These are phyloP conservation scores for Exophiala phaeomuriformis DNA, from an alignment of 2,329 filamentous ascomycete genomes.

Conservation along the genomic window DNA sequence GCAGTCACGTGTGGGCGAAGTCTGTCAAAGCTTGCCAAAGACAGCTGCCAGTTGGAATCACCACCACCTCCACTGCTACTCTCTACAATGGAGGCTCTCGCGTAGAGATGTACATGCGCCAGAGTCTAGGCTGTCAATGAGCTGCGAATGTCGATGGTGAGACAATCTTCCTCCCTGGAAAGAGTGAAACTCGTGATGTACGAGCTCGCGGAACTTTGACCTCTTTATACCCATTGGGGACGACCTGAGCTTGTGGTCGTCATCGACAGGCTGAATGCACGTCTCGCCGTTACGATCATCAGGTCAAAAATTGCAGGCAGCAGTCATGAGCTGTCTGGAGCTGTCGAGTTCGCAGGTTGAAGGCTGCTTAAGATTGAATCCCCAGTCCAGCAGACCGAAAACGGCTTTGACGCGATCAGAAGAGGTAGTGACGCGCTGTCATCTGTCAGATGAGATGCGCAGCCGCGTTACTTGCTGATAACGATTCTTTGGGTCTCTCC, in stretches of 20 bases:
- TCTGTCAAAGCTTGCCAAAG: too few species aligned
- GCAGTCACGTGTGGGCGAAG: too few species aligned
- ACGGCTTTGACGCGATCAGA: neutral
- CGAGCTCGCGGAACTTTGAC: neutral
- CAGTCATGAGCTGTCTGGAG: neutral
- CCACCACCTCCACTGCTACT: too few species aligned
- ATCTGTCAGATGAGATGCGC: slow-evolving; percentile 3
- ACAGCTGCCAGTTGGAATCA: too few species aligned
- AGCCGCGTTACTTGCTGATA: neutral
- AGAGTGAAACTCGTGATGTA: neutral
- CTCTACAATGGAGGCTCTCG: too few species aligned
- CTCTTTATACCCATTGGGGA: neutral
- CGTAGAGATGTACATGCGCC: too few species aligned
- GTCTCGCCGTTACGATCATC: neutral
- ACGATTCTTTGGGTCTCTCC: neutral
- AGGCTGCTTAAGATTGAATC: neutral
- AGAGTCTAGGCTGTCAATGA: too few species aligned
- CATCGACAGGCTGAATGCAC: neutral
- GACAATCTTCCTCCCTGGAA: neutral
- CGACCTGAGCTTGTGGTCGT: neutral
- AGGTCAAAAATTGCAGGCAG: neutral
- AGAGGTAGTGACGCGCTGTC: neutral
- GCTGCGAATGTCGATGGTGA: neutral
- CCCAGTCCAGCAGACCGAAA: neutral
- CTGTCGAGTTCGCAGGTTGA: neutral